Evolutionary conservation across 495 filamentous ascomycete species (phyloP).

Genomic region (Delitschia confertaspora): DNA sequence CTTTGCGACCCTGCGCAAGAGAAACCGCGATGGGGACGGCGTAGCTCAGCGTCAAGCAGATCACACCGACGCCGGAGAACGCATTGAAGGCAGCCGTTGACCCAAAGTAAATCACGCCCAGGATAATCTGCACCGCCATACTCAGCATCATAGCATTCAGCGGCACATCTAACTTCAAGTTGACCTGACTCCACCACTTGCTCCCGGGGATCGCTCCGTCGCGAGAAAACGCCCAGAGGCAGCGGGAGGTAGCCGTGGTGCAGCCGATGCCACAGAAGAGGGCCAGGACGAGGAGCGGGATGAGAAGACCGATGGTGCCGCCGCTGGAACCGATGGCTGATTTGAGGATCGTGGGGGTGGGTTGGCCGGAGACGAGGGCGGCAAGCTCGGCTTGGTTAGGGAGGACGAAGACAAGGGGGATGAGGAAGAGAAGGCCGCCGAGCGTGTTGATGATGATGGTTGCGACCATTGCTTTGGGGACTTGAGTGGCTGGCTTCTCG

Average conservation of each 20-base stretch:
- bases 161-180: slow-evolving; percentile 47
- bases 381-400: slow-evolving; percentile 44
- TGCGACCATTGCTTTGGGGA: slow-evolving; percentile 52
- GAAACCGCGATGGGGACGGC: slow-evolving; percentile 54
- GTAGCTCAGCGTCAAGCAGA: slow-evolving; percentile 54
- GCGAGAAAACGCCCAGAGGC: slow-evolving; percentile 53
- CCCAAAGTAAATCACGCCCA: slow-evolving; percentile 59
- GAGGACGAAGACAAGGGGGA: slow-evolving; percentile 54
- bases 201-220: slow-evolving; percentile 63
- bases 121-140: slow-evolving; percentile 43
- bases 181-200: slow-evolving; percentile 51
- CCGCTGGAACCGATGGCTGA: slow-evolving; percentile 46
- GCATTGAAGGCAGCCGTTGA: slow-evolving; percentile 56
- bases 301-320: slow-evolving; percentile 62
- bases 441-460: slow-evolving; percentile 50
- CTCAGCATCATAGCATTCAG: slow-evolving; percentile 50
- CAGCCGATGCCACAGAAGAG: slow-evolving; percentile 53
- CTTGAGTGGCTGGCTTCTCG: slow-evolving; percentile 46
- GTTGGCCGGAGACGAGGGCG: slow-evolving; percentile 46
- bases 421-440: slow-evolving; percentile 51
- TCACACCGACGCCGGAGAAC: slow-evolving; percentile 59
- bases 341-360: slow-evolving; percentile 48
- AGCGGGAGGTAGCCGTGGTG: slow-evolving; percentile 50
- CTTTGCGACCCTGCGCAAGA: slow-evolving; percentile 41
- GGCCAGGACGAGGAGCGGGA: slow-evolving; percentile 61